Base-by-base conservation (phyloP, 2,329 filamentous ascomycete species). In the Fusarium sp. region DNA sequence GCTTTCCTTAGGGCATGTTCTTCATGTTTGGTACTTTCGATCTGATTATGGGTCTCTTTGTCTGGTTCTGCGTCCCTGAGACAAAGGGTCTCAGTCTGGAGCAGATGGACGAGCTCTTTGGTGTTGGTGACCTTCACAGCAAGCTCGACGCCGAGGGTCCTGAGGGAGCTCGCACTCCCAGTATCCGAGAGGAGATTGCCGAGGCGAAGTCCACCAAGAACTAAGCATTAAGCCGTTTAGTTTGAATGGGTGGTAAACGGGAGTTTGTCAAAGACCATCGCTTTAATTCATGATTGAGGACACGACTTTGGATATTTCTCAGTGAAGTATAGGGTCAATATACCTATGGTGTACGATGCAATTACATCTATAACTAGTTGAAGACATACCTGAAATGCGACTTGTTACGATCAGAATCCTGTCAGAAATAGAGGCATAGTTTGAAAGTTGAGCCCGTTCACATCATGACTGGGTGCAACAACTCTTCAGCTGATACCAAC, bases 21-120 rank as follows among this genome's bases (percentile, higher is more conserved):
- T 85, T 92, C 75, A 87, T 91, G 72, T 92, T 91, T 76, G 85
- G 88, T 11, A 84, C 78, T 54, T 92, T 92, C 77, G 89, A 88
- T 75, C 83, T 89, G 71, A 74, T 82, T 70, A 91, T 92, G 86
- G 86, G 86, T 64, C 65, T 89, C 53, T 90, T 90, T 73, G 87
- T 89, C 40, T 90, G 84, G 82, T 88, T 90, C 80, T 84, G 89
- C 65, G 84, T 91, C 19, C 90, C 90, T 0, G 90, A 92, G 79
- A 92, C 90, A 13, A 92, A 92, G 81, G 90, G 90, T 35, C 74
- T 84, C 59, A 81, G 81, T 43, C 80, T 90, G 61, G 88, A 91
- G 78, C 85, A 84, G 76, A 90, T 90, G 87, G 87, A 90, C 74
- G 86, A 89, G 71, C 80, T 90, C 17, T 90, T 90, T 74, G 88